Evolutionary conservation across 768 basidiomycete species (phyloP).

Genomic region (Myochromella boudieri): DNA sequence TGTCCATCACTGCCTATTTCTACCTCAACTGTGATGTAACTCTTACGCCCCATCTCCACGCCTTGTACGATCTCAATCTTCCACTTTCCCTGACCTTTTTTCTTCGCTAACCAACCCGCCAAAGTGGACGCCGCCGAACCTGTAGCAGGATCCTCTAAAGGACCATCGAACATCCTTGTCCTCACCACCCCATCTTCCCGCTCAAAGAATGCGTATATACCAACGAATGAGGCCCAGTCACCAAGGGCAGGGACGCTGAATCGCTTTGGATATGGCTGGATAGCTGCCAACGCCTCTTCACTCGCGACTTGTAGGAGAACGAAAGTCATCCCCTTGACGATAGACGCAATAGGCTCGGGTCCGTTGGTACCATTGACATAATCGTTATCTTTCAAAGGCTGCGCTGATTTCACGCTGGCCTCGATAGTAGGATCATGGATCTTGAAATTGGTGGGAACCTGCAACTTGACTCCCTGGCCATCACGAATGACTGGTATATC

Average conservation of each 20-base stretch:
- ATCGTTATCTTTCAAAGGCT: conserved; percentile 30
- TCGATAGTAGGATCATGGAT: conserved; percentile 29
- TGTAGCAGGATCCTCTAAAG: conserved; percentile 45
- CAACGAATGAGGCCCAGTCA: conserved; percentile 38
- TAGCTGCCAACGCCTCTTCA: conserved; percentile 33
- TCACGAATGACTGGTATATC: conserved; percentile 34
- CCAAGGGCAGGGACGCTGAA: conserved; percentile 29
- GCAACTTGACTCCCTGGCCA: conserved; percentile 29
- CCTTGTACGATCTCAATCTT: conserved; percentile 40
- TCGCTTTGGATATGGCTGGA: conserved; percentile 27
- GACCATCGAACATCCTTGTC: conserved; percentile 41
- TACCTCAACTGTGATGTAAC: conserved; percentile 40
- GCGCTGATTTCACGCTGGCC: conserved; percentile 26
- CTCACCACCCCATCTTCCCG: conserved; percentile 32
- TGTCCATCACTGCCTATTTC: conserved; percentile 28
- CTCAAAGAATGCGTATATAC: conserved; percentile 36
- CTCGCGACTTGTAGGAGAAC: conserved; percentile 36
- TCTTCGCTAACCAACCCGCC: conserved; percentile 36
- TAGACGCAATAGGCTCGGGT: conserved; percentile 36
- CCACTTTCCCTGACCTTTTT: conserved; percentile 35
- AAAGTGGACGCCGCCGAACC: conserved; percentile 46
- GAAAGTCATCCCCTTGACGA: conserved; percentile 50
- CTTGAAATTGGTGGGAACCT: conserved; percentile 42
- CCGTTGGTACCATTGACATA: conserved; percentile 35
- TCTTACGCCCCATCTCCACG: conserved; percentile 44